A percentile compares a stretch with the other conserved stretches of the same genome.
phyloP scores from a whole-genome alignment of 352 stramenopile species.

The Pythium utonaiense region DNA sequence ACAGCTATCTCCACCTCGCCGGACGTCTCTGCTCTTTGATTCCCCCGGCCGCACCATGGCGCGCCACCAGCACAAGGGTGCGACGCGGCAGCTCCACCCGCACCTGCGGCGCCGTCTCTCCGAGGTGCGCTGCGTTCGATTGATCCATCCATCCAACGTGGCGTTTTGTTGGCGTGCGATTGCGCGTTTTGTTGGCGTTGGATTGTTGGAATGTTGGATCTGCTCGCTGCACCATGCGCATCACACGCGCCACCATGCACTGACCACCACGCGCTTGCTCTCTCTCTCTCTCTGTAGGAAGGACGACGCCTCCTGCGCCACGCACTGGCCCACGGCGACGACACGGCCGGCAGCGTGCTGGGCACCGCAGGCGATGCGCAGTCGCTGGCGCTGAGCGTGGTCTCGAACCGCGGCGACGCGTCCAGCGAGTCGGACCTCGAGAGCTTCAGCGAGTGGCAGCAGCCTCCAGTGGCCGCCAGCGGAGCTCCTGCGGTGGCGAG shows the following conservation, averaged over 20 bases:
- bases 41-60: background rate
- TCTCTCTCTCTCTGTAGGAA: no score
- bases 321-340: slow-evolving; percentile 43
- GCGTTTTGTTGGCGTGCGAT: no score
- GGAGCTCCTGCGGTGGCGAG: background rate
- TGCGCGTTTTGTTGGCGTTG: background rate
- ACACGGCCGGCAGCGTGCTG: slow-evolving; percentile 12
- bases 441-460: slow-evolving; percentile 45
- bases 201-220: background rate
- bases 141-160: no score
- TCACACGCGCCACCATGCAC: no score
- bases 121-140: slow-evolving; percentile 27
- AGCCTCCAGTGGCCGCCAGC: slow-evolving; percentile 13
- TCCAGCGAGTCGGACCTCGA: slow-evolving; percentile 64
- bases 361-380: slow-evolving; percentile 6
- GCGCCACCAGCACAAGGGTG: slow-evolving; percentile 54
- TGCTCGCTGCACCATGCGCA: background rate
- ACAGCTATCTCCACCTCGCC: no score
- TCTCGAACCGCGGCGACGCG: slow-evolving; percentile 42
- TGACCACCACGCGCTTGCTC: no score
- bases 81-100: slow-evolving; percentile 35
- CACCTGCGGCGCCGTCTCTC: slow-evolving; percentile 38
- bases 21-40: no score
- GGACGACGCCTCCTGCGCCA: slow-evolving; percentile 50
- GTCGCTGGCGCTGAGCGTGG: slow-evolving; percentile 32